These are phyloP conservation scores for Phytophthora cajani DNA, from an alignment of 352 stramenopile species.

Conservation along the genomic window DNA sequence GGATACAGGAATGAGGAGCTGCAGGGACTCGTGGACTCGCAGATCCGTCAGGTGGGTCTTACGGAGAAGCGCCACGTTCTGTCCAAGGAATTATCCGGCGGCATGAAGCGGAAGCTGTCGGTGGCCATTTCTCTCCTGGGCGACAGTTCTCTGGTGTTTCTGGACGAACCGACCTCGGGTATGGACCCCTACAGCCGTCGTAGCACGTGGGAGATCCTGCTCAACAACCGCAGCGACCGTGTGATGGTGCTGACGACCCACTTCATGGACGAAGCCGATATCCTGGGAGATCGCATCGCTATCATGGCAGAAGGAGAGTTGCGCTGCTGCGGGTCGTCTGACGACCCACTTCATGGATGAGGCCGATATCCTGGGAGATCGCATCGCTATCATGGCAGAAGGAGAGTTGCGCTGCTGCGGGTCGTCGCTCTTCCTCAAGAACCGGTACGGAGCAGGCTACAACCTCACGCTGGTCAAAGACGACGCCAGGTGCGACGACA, in stretches of 20 bases:
- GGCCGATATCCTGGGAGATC: constrained; percentile 86
- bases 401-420: constrained; percentile 62
- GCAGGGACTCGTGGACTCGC: constrained; percentile 37
- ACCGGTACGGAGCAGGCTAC: constrained; percentile 64
- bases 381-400: constrained; percentile 72
- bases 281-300: constrained; percentile 86
- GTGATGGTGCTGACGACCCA: constrained; percentile 93
- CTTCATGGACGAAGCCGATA: constrained; percentile 95
- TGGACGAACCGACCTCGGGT: constrained; percentile 92
- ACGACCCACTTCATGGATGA: constrained; percentile 97
- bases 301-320: too few species aligned
- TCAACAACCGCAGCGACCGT: constrained; percentile 52
- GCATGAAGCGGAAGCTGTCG: constrained; percentile 91
- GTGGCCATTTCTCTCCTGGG: constrained; percentile 89
- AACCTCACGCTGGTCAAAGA: constrained; percentile 71
- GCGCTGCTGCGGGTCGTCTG: too few species aligned
- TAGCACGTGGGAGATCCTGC: constrained; percentile 90
- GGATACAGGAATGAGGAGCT: constrained; percentile 48
- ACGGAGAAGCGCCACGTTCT: constrained; percentile 61
- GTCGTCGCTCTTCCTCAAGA: constrained; percentile 80
- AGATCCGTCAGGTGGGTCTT: constrained; percentile 65
- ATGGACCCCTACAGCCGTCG: constrained; percentile 95
- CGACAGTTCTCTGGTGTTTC: constrained; percentile 78
- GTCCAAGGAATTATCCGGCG: constrained; percentile 67
- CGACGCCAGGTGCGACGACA: constrained; percentile 36